These are phyloP conservation scores for Stenogyne calaminthoides DNA, from an alignment of 305 asterid species.

Conservation along the genomic window DNA sequence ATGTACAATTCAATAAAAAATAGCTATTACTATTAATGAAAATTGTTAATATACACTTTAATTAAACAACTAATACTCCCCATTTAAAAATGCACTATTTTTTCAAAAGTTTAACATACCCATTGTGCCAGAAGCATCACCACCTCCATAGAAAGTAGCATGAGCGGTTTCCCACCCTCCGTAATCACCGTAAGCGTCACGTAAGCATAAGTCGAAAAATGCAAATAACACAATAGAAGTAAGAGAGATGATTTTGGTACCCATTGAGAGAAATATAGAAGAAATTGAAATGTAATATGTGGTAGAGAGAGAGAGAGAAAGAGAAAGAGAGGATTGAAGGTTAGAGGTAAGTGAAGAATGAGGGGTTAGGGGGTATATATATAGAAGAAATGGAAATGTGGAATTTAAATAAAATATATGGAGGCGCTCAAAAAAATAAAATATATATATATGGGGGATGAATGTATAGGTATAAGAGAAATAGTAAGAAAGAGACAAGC, in stretches of 20 bases:
- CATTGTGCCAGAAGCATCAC: slow-evolving; percentile 93
- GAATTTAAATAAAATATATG: background rate
- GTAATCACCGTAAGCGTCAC: slow-evolving; percentile 40
- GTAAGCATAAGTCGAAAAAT: slow-evolving; percentile 29
- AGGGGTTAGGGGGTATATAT: slow-evolving; percentile 44
- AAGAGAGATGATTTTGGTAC: background rate
- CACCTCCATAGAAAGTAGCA: slow-evolving; percentile 87
- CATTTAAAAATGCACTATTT: no score
- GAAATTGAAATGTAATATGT: background rate
- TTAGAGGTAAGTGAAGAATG: slow-evolving; percentile 28
- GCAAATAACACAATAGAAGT: slow-evolving; percentile 31
- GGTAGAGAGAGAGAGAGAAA: background rate
- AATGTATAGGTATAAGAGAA: background rate
- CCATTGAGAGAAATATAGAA: background rate
- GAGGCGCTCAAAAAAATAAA: no score
- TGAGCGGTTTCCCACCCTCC: slow-evolving; percentile 78
- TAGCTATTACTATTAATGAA: no score
- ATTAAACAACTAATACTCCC: no score
- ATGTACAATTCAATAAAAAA: no score
- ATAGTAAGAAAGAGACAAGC: slow-evolving; percentile 52
- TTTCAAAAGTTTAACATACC: slow-evolving; percentile 36
- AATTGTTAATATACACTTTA: no score
- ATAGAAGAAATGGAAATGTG: slow-evolving; percentile 27
- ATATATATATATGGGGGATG: background rate
- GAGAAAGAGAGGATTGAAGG: background rate